Evolutionary conservation across 1,284 basidiomycete species (phyloP), one percentile per base, ranked within the genome.

Genomic region (Boletus semigastroideus): DNA sequence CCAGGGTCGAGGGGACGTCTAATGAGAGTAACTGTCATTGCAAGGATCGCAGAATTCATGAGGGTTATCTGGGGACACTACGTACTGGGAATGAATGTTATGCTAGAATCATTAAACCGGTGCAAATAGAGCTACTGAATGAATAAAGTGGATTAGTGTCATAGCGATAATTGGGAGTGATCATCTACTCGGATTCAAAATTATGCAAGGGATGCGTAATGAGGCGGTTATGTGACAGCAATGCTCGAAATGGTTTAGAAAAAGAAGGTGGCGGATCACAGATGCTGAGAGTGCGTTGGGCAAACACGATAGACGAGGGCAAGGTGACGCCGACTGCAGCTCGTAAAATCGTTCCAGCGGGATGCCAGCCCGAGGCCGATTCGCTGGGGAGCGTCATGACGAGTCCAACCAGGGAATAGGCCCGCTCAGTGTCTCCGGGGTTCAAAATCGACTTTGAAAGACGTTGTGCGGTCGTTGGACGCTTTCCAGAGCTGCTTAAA

Each of bases 401-500:
- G 22, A 19, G 41, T 47, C 41, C 22, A 27, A 42, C 39, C 22
- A 57, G 51, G 53, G 53, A 45, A 45, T 33, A 37, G 47, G 49
- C 46, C 27, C 17, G 50, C 44, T 74, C 64, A 76, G 50, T 61
- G 66, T 44, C 57, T 58, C 37, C 57, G 71, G 53, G 67, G 66
- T 59, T 74, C 69, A 56, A 77, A 73, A 49, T 90, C 84, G 56
- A 89, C 80, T 63, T 86, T 88, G 77, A 81, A 90, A 20, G 88
- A 80, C 19, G 81, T 77, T 57, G 80, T 77, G 48, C 79, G 82
- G 69, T 89, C 86, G 59, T 74, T 81, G 61, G 83, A 86, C 28
- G 89, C 86, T 62, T 78, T 80, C 63, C 83, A 83, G 46, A 91
- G 73, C 54, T 85, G 80, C 60, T 78, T 82, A 72, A 80, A 89